Base-by-base conservation (phyloP, 306 rosid species). In the Pyrus pyrifolia region DNA sequence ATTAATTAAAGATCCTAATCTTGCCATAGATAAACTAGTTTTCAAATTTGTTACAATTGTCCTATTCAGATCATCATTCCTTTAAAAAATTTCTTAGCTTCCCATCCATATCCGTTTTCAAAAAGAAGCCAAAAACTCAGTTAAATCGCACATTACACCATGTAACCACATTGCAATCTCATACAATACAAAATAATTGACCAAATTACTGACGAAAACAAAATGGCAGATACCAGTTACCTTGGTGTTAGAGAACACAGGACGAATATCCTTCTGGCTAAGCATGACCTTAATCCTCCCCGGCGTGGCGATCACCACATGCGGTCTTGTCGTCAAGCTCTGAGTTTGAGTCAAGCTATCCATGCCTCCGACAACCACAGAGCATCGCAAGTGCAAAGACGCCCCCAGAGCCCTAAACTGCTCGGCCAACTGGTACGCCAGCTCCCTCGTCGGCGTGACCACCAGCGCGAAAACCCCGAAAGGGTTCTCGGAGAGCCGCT, bases 351-450 rank as follows among this genome's bases (percentile, higher is more conserved):
- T 72, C 72, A 95, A 80, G 89, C 81, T 87, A 57, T 95, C 92
- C 93, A 86, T 89, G 10, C 98, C 96, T 11, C 98, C 98, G 4
- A 95, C 93, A 45, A 95, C 85, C 77, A 95, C 93, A 0, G 89
- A 51, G 69, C 90, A 86, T 31, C 97, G 87, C 72, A 88, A 78
- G 42, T 85, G 78, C 60, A 94, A 75, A 65, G 87, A 82, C 14
- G 97, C 89, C 11, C 96, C 98, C 4, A 94, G 79, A 0, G 97
- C 96, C 68, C 86, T 76, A 33, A 94, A 92, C 85, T 94, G 97
- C 82, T 94, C 97, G 0, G 89, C 90, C 11, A 94, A 72, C 85
- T 92, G 97, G 78, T 72, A 92, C 0, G 97, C 97, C 19, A 94
- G 83, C 85, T 94, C 97, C 25, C 97, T 81, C 21, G 96, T 92